Evolutionary conservation across 208 protist species (phyloP).

Genomic region (Trypanosoma boissoni): DNA sequence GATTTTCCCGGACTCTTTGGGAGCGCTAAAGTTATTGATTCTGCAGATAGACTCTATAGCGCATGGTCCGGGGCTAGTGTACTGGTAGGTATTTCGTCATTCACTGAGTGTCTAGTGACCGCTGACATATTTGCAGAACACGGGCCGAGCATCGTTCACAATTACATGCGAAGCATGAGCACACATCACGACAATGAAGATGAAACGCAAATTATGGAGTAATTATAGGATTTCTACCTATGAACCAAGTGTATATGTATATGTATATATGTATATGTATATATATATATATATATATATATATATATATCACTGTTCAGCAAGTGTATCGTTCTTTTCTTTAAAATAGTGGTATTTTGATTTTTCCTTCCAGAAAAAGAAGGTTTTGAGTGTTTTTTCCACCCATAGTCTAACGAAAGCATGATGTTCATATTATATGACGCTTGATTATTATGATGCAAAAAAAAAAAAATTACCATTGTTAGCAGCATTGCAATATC

Average conservation of each 20-base stretch:
- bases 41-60: conserved; percentile 11
- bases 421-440: too few relatives aligned
- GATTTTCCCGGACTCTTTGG: conserved; percentile 28
- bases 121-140: conserved; percentile 18
- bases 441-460: not conserved
- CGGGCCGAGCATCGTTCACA: conserved; percentile 17
- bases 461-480: conserved; percentile 9
- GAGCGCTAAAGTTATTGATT: conserved; percentile 21
- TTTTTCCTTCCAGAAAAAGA: too few relatives aligned
- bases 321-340: conserved; percentile 7
- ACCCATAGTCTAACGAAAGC: too few relatives aligned
- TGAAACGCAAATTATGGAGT: too few relatives aligned
- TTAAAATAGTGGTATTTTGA: not conserved
- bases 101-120: conserved; percentile 9
- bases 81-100: conserved; percentile 19
- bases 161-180: not conserved
- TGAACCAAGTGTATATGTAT: not conserved
- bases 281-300: not conserved
- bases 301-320: too few relatives aligned
- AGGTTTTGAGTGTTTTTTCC: too few relatives aligned
- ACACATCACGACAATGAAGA: not conserved
- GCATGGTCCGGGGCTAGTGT: conserved; percentile 25
- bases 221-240: too few relatives aligned
- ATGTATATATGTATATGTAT: not conserved
- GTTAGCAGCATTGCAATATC: conserved; percentile 1